A percentile compares a stretch with the other conserved stretches of the same genome.
These are phyloP conservation scores for Penicillium goetzii DNA, from an alignment of 495 filamentous ascomycete species.

Conservation along the genomic window DNA sequence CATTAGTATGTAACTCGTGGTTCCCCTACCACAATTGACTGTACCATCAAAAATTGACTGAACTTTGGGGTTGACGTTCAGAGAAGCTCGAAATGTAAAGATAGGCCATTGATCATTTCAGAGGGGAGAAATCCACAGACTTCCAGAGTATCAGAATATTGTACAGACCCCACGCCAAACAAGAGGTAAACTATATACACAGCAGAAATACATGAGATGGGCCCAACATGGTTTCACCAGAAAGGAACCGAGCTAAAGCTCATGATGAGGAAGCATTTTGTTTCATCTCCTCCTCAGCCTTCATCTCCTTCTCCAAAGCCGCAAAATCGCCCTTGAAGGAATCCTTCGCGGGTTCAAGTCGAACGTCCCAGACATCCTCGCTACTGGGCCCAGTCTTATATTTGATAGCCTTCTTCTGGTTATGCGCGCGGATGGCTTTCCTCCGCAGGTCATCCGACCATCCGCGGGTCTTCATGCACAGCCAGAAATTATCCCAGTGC, in stretches of 20 bases:
- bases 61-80: constrained; percentile 6
- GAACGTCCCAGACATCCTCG: constrained; percentile 88
- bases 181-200: constrained; percentile 23
- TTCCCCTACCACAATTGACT: neutral
- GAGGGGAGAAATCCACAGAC: constrained; percentile 9
- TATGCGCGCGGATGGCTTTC: constrained; percentile 67
- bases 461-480: constrained; percentile 83
- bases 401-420: constrained; percentile 72
- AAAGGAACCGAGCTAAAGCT: neutral
- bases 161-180: constrained; percentile 11
- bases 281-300: constrained; percentile 47
- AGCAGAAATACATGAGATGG: constrained; percentile 11
- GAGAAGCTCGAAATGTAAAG: neutral
- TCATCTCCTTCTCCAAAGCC: constrained; percentile 56
- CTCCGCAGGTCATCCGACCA: constrained; percentile 51
- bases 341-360: constrained; percentile 52
- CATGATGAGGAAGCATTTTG: constrained; percentile 23
- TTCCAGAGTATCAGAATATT: constrained; percentile 13
- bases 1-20: neutral
- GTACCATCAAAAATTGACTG: neutral
- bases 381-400: constrained; percentile 77
- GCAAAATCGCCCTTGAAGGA: constrained; percentile 65
- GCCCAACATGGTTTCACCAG: neutral
- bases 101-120: neutral
- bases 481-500: constrained; percentile 89